Percentiles rank a stretch among this genome's conserved stretches.
Evolutionary conservation across 2,329 filamentous ascomycete genomes (phyloP).

Genomic region (Penicillium fuscoglaucum): DNA sequence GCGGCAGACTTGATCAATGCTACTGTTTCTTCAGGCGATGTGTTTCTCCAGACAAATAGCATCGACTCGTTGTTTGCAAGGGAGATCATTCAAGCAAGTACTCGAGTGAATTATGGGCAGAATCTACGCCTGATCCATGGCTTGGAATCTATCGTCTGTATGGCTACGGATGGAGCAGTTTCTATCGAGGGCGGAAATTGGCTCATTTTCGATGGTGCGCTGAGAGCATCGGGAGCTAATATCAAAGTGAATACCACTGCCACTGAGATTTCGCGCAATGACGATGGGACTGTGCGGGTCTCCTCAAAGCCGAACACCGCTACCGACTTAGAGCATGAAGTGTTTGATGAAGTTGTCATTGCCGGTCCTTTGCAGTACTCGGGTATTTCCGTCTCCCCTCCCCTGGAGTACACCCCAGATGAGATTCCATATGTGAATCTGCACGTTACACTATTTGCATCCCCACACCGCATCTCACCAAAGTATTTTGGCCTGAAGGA

Average conservation of each 20-base stretch:
- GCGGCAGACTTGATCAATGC: conserved; percentile 66
- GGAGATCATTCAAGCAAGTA: conserved; percentile 86
- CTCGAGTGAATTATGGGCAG: conserved; percentile 91
- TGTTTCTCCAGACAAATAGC: conserved; percentile 68
- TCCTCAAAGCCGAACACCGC: conserved; percentile 32
- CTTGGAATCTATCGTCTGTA: conserved; percentile 85
- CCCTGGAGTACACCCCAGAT: conserved; percentile 60
- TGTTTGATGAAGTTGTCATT: conserved; percentile 78
- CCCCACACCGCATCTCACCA: conserved; percentile 69
- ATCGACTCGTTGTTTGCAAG: conserved; percentile 68
- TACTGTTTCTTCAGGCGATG: conserved; percentile 70
- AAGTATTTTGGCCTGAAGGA: conserved; percentile 67
- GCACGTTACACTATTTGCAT: conserved; percentile 86
- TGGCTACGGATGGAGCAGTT: conserved; percentile 83
- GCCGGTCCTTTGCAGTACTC: conserved; percentile 83
- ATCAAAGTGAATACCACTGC: conserved; percentile 69
- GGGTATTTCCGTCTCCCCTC: conserved; percentile 57
- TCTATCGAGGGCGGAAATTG: conserved; percentile 84
- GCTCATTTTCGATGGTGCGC: conserved; percentile 87
- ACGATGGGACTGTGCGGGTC: conserved; percentile 48
- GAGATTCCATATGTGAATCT: conserved; percentile 81
- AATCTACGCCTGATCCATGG: conserved; percentile 86
- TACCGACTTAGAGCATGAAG: conserved; percentile 13
- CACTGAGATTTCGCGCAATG: conserved; percentile 52
- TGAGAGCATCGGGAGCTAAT: conserved; percentile 62